A percentile compares a stretch with the other conserved stretches of the same genome.
Conservation (phyloP, 306 rosid species). For the Cicer cuneatum region DNA sequence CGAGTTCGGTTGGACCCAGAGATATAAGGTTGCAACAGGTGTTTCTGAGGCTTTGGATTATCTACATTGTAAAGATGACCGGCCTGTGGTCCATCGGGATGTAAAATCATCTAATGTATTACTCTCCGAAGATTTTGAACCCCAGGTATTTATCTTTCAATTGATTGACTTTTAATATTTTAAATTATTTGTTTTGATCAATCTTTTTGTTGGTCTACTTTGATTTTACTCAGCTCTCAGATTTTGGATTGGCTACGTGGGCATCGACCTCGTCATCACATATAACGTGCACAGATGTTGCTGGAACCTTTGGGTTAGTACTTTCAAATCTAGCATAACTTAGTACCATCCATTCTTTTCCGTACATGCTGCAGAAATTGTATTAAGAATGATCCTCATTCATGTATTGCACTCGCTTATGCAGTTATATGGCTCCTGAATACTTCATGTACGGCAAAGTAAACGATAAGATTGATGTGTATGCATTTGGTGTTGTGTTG, state of each 20-base stretch:
- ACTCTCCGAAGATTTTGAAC: constrained; percentile 89
- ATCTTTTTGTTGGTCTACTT: constrained; percentile 37
- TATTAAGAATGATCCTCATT: constrained; percentile 33
- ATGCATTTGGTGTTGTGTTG: constrained; percentile 90
- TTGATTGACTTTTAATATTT: constrained; percentile 8
- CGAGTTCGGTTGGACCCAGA: constrained; percentile 83
- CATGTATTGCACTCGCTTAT: constrained; percentile 38
- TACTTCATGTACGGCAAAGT: constrained; percentile 98
- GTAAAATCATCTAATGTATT: constrained; percentile 88
- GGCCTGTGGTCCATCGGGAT: constrained; percentile 84
- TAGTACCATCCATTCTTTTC: constrained; percentile 1
- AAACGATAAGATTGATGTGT: constrained; percentile 87
- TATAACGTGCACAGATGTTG: constrained; percentile 91
- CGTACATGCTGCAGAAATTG: constrained; percentile 15
- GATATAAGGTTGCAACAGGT: constrained; percentile 88
- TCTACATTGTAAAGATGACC: constrained; percentile 68
- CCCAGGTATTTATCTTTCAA: constrained; percentile 62
- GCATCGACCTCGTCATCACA: constrained; percentile 75
- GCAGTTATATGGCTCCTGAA: constrained; percentile 97
- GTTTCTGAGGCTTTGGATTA: constrained; percentile 93
- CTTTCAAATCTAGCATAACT: constrained; percentile 35
- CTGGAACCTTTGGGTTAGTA: constrained; percentile 96
- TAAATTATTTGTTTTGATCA: constrained; percentile 19
- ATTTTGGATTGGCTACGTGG: constrained; percentile 95
- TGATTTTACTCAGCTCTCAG: constrained; percentile 75